Base-by-base conservation (phyloP, 768 basidiomycete species). In the Russula emetica region DNA sequence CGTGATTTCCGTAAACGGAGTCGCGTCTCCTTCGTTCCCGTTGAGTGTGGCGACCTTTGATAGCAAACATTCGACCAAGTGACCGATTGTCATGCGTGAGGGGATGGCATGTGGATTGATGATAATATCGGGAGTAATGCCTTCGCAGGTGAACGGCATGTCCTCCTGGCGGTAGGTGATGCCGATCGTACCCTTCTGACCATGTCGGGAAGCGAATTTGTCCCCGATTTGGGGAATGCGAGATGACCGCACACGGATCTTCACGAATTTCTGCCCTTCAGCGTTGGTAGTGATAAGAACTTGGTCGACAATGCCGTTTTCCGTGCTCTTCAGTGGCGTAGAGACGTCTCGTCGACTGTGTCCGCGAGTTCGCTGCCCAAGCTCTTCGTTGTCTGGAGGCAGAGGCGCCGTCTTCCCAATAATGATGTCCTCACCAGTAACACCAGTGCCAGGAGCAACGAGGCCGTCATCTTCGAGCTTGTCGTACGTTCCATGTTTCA, bases 91-190 rank as follows among this genome's bases (percentile, higher is more conserved):
- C 97, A 99, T 99, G 78, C 97, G 96, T 58, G 97, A 98, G 5
- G 97, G 97, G 75, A 99, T 99, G 71, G 97, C 97, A 75, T 99
- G 97, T 44, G 97, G 97, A 72, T 99, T 99, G 76, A 99, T 99
- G 78, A 99, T 84, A 71, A 99, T 82, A 74, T 99, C 97, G 11
- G 97, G 97, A 1, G 92, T 92, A 70, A 98, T 93, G 63, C 97
- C 97, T 72, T 98, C 94, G 2, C 88, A 86, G 3, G 94, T 96
- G 79, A 98, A 99, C 34, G 97, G 97, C 97, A 99, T 98, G 73
- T 99, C 97, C 75, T 99, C 97, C 75, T 98, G 97, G 57, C 97
- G 92, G 73, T 99, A 99, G 0, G 96, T 98, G 76, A 99, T 97
- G 77, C 97, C 97, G 67, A 98, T 96, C 11, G 97, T 99, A 76